Conservation (phyloP, 140 eudicot species). For the Bidens hawaiensis region DNA sequence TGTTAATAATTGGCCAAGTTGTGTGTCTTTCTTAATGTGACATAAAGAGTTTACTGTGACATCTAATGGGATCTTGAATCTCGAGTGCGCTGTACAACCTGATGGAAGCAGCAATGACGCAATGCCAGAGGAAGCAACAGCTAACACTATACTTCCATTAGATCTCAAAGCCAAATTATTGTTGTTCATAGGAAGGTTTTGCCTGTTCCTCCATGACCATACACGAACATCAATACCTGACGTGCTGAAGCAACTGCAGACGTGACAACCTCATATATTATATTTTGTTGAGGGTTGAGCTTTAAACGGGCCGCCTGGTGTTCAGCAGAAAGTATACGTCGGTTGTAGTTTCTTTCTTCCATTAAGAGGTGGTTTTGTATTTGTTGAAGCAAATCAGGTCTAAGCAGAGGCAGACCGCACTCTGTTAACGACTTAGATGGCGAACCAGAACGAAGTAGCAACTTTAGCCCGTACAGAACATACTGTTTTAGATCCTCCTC, state of each 20-base stretch:
- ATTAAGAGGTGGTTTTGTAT: not conserved
- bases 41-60: no score
- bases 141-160: not conserved
- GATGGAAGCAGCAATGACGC: not conserved
- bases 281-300: not conserved
- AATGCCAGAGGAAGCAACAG: not conserved
- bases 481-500: not conserved
- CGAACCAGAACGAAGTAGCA: not conserved
- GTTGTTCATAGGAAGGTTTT: not conserved
- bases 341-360: not conserved
- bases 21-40: no score
- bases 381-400: no score
- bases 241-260: no score
- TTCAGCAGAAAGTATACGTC: not conserved
- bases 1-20: no score
- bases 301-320: not conserved
- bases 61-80: no score
- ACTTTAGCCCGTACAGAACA: not conserved
- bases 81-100: not conserved
- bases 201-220: not conserved
- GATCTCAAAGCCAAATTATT: not conserved
- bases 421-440: not conserved
- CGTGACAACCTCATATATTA: no score
- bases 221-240: not conserved
- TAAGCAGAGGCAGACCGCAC: not conserved